Evolutionary conservation across 345 rosid species (phyloP), one percentile per base, ranked within the genome.

Genomic region (Luvunga scandens): DNA sequence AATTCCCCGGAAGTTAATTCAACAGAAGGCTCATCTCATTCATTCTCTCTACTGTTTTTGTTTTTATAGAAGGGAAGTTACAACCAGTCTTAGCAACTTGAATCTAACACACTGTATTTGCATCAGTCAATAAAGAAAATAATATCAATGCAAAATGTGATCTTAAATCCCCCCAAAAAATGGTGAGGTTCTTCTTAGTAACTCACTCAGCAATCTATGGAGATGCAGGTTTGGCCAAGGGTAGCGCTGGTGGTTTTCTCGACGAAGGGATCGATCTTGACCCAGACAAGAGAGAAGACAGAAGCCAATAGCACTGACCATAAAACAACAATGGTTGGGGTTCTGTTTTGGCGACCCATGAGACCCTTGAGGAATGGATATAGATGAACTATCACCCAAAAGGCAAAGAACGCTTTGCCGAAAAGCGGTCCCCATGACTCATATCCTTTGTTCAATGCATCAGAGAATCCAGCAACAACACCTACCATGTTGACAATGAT

Each of bases 291-390:
- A 27, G 98, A 94, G 85, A 96, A 96, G 71, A 96, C 98, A 19
- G 97, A 96, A 69, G 98, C 98, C 84, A 96, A 81, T 55, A 94
- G 80, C 80, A 94, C 92, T n/a, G 98, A 96, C 99, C 98, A 94
- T 22, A 96, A 89, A 18, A 96, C 84, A 78, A 96, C 97, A 72
- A 96, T 92, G 75, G 99, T 96, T 1, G 98, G 99, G 19, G 97
- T 94, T 83, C 98, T 81, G 87, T 96, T 94, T 80, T 96, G 99
- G 79, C 97, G 89, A 36, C 99, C 98, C 99, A 96, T 93, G n/a
- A 96, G 95, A 88, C 99, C 99, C 81, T 96, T 92, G 39, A 96
- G 97, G 93, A 96, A 94, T 50, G 99, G 98, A 86, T 96, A 94
- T 69, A 96, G 93, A 92, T 94, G 98, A 69, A 93, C 88, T 77